Percentiles rank a stretch among this genome's conserved stretches.
phyloP scores from a whole-genome alignment of 441 rosid genomes.

The Syzygium syzygioides region DNA sequence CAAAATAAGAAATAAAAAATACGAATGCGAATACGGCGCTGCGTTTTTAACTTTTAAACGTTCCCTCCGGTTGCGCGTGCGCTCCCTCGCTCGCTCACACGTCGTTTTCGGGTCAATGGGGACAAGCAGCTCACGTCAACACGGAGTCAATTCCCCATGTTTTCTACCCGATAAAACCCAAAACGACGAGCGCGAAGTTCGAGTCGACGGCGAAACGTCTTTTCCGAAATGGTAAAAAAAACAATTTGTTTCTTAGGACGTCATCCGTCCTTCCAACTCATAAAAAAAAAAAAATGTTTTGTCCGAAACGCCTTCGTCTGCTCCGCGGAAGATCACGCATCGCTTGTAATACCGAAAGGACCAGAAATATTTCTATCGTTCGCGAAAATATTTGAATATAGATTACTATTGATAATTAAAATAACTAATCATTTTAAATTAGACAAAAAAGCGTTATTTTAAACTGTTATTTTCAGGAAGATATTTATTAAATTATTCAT shows the following conservation, averaged over 20 bases:
- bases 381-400: no score
- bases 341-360: no score
- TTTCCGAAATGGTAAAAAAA: not conserved
- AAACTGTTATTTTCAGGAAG: fast-evolving
- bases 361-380: no score
- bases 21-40: not conserved
- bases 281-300: not conserved
- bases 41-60: not conserved
- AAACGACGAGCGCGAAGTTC: not conserved
- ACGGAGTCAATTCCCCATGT: not conserved
- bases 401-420: no score
- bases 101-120: not conserved
- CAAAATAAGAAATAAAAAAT: not conserved
- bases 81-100: not conserved
- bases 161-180: not conserved
- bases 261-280: not conserved
- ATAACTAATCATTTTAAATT: no score
- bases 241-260: not conserved
- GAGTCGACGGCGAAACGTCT: not conserved
- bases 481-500: no score
- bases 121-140: not conserved
- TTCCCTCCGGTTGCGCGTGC: not conserved
- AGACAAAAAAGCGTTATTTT: no score
- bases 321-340: not conserved
- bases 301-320: not conserved